Evolutionary conservation across 176 grass and related monocot species (phyloP), one percentile per base, ranked within the genome.

Genomic region (Aegilops longissima): DNA sequence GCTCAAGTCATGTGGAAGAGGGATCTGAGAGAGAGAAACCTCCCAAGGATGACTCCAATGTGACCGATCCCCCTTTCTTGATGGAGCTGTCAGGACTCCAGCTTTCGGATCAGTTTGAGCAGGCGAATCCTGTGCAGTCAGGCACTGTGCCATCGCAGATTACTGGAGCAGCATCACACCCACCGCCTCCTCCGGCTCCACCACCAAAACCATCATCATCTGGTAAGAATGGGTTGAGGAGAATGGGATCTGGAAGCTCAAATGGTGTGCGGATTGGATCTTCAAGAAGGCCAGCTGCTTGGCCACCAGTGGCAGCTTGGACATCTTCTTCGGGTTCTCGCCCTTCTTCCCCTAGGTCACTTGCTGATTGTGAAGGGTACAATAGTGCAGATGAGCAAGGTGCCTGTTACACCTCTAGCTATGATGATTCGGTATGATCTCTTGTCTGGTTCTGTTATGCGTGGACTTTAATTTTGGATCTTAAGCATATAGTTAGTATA

Each of bases 321-420:
- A 84, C 93, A 66, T 96, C 94, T 52, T 71, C 90, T 89, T 92
- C 96, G 14, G 92, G 86, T 58, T 98, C 96, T 83, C 85, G 87
- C 13, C 94, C 97, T 80, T 92, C 97, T 93, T 99, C 97, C 17
- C 97, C 97, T 78, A 97, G 94, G 63, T 92, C 94, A 65, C 78
- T 92, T 74, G 84, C 79, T 54, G 97, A 99, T 80, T 88, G 87
- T 21, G 97, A 99, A 90, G 97, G 97, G 76, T 99, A 99, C 68
- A 99, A 99, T 78, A 99, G 97, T 84, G 92, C 97, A 38, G 97
- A 99, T 81, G 97, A 99, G 77, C 97, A 97, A 66, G 92, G 90
- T 20, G 90, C 90, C 31, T 93, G 97, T 85, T 96, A 93, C 38
- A 51, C 76, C 9, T 94, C 81, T 10, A 91, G 79, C 44, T 94